Percentiles rank a stretch among this genome's conserved stretches.
These are phyloP conservation scores for Neoascochyta sp. DNA, from an alignment of 2,329 filamentous ascomycete species.

Conservation along the genomic window DNA sequence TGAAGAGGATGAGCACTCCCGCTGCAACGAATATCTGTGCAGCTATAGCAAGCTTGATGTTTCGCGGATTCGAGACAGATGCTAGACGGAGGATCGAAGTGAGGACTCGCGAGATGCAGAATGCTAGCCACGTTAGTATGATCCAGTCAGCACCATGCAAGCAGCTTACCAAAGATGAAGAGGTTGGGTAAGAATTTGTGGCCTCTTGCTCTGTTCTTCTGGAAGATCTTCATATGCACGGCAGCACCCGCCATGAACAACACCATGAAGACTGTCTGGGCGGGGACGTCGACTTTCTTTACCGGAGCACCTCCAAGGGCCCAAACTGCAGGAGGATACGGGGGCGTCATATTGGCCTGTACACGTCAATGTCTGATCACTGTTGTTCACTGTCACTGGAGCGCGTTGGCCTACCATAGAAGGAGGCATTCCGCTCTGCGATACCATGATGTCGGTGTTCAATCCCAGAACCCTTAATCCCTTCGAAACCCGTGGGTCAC, in stretches of 20 bases:
- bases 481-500: too few species aligned
- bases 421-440: slow-evolving; percentile 12
- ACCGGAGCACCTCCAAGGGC: slow-evolving; percentile 38
- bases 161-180: slow-evolving; percentile 38
- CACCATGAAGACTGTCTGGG: slow-evolving; percentile 40
- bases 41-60: slow-evolving; percentile 51
- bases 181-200: slow-evolving; percentile 44
- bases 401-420: slow-evolving; percentile 10
- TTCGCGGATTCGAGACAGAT: slow-evolving; percentile 30
- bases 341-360: slow-evolving; percentile 22
- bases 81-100: slow-evolving; percentile 41
- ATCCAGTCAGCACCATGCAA: neutral
- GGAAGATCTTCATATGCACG: slow-evolving; percentile 43
- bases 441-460: slow-evolving; percentile 10
- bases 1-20: slow-evolving; percentile 70
- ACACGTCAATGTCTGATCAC: slow-evolving; percentile 1
- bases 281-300: slow-evolving; percentile 40
- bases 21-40: slow-evolving; percentile 68
- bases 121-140: slow-evolving; percentile 21
- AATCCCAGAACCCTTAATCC: too few species aligned
- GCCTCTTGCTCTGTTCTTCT: slow-evolving; percentile 34
- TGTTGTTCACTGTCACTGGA: neutral
- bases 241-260: slow-evolving; percentile 42
- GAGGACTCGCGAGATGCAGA: slow-evolving; percentile 44
- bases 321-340: slow-evolving; percentile 31